Percentiles rank a stretch among this genome's conserved stretches.
Evolutionary conservation across 1,284 basidiomycete genomes (phyloP).

Genomic region (Cutaneotrichosporon curvatum): DNA sequence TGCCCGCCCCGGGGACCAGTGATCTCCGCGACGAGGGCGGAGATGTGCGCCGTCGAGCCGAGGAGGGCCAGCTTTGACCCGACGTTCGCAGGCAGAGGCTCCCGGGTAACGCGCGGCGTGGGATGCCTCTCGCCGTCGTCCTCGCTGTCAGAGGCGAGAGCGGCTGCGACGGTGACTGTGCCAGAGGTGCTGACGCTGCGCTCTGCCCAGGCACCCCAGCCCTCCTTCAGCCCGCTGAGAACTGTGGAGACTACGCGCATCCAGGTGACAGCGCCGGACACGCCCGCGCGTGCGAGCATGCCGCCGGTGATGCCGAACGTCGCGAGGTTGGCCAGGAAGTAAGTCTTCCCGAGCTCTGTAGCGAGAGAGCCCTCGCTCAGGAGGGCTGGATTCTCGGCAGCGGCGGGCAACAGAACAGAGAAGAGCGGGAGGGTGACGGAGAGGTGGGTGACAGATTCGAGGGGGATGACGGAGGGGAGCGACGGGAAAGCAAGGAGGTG

Average conservation of each 20-base stretch:
- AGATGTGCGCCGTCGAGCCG: constrained; percentile 29
- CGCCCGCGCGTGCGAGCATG: constrained; percentile 28
- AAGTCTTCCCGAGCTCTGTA: constrained; percentile 37
- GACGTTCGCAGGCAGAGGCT: constrained; percentile 23
- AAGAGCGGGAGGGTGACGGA: constrained; percentile 37
- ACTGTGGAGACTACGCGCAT: constrained; percentile 31
- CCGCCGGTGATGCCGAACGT: constrained; percentile 44
- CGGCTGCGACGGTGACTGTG: background rate
- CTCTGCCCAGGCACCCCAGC: constrained; percentile 44
- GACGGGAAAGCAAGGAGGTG: constrained; percentile 39
- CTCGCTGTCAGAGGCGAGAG: constrained; percentile 18
- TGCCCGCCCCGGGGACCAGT: background rate
- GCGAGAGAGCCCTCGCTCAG: constrained; percentile 22
- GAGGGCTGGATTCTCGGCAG: constrained; percentile 18
- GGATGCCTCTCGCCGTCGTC: constrained; percentile 14
- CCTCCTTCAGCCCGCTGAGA: constrained; percentile 26
- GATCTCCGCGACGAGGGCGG: constrained; percentile 11
- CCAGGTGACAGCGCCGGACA: constrained; percentile 28
- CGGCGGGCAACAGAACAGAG: constrained; percentile 30
- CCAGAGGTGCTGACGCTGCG: constrained; percentile 4
- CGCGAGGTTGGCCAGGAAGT: constrained; percentile 43
- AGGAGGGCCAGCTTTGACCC: constrained; percentile 30
- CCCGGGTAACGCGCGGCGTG: background rate
- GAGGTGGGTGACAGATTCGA: constrained; percentile 38
- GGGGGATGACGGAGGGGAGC: constrained; percentile 37